phyloP scores from a whole-genome alignment of 257 asterid genomes.

The Asclepias syriaca region DNA sequence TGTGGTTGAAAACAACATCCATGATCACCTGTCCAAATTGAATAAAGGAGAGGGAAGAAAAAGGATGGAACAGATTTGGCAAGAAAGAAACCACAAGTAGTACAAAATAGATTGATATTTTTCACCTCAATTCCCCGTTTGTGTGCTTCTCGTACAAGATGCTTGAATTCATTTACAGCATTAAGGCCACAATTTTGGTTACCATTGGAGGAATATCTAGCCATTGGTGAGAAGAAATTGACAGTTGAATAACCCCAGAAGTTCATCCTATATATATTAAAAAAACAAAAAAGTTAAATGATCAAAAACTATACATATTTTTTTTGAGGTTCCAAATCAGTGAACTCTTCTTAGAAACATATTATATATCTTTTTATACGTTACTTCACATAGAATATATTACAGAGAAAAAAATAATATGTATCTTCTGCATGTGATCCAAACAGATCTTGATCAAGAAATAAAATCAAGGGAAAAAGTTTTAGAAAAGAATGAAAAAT shows the following conservation, averaged over 20 bases:
- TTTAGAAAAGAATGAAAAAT: background rate
- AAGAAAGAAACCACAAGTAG: slow-evolving; percentile 9
- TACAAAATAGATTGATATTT: slow-evolving; percentile 4
- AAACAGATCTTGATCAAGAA: background rate
- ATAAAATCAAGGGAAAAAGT: background rate
- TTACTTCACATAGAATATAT: background rate
- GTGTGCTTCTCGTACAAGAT: slow-evolving; percentile 94
- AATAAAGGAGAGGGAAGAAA: slow-evolving; percentile 6
- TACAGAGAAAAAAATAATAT: background rate
- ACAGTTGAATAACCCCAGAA: slow-evolving; percentile 98
- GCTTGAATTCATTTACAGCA: slow-evolving; percentile 79
- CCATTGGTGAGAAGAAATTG: slow-evolving; percentile 94
- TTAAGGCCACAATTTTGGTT: slow-evolving; percentile 52
- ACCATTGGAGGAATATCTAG: slow-evolving; percentile 77
- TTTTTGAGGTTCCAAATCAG: background rate
- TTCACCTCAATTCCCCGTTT: slow-evolving; percentile 88
- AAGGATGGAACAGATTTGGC: slow-evolving; percentile 5
- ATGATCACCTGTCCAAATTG: slow-evolving; percentile 66
- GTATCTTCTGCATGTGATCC: background rate
- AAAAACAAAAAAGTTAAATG: slow-evolving; percentile 11
- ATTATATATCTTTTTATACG: background rate
- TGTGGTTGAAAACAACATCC: slow-evolving; percentile 99
- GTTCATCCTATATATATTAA: slow-evolving; percentile 57
- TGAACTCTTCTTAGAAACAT: background rate
- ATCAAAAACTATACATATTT: slow-evolving; percentile 2